Conservation (phyloP, 1,284 basidiomycete species). For the Wolfiporia cocos region DNA sequence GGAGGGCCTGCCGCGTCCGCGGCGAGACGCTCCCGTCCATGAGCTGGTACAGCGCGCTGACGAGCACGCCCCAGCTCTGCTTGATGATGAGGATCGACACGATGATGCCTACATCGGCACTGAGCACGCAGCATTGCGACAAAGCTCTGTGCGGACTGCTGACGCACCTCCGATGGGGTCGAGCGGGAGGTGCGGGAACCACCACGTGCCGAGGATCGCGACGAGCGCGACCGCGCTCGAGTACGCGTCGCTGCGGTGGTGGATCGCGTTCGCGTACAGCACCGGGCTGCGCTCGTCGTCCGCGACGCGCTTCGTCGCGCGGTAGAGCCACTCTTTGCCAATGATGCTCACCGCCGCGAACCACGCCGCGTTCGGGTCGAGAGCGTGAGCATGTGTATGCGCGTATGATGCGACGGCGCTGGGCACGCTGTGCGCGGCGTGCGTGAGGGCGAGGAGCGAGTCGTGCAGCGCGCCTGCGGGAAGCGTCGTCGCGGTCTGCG, state of each 20-base stretch:
- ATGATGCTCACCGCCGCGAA: constrained; percentile 82
- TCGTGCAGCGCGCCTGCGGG: constrained; percentile 58
- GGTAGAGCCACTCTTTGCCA: constrained; percentile 91
- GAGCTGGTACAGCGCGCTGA: constrained; percentile 75
- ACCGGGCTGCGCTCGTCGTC: constrained; percentile 88
- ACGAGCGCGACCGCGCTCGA: constrained; percentile 84
- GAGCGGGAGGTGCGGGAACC: constrained; percentile 80
- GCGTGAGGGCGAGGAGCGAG: constrained; percentile 49
- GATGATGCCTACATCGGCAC: constrained; percentile 80
- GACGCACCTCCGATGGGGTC: constrained; percentile 88
- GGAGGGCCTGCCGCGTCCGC: constrained; percentile 46
- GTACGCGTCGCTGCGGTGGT: constrained; percentile 94
- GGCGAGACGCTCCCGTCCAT: constrained; percentile 79
- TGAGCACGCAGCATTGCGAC: too few relatives aligned
- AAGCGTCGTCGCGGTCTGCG: constrained; percentile 49
- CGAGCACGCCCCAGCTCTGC: constrained; percentile 74
- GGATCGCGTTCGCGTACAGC: constrained; percentile 85
- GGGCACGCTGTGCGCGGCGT: constrained; percentile 48
- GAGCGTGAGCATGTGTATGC: constrained; percentile 52
- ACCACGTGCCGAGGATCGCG: constrained; percentile 85
- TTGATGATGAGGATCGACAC: constrained; percentile 87
- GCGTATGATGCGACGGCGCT: constrained; percentile 33
- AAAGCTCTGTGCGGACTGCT: too few relatives aligned
- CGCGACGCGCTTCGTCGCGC: constrained; percentile 83
- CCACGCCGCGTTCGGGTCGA: constrained; percentile 96